These are phyloP conservation scores for Coniella vitis DNA, from an alignment of 2,329 filamentous ascomycete species.

Conservation along the genomic window DNA sequence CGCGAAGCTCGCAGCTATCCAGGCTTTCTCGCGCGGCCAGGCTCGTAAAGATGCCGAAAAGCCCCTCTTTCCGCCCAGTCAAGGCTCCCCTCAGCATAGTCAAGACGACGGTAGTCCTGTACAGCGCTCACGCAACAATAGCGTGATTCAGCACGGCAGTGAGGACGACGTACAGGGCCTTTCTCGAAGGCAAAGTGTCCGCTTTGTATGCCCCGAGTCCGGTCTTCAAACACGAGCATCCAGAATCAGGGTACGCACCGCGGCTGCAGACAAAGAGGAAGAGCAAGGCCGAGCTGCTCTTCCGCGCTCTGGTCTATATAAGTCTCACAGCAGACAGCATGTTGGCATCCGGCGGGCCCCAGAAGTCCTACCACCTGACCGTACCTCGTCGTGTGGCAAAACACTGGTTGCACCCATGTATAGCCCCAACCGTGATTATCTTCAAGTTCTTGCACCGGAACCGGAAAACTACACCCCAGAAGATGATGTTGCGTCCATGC, in stretches of 20 bases:
- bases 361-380: constrained; percentile 4
- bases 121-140: constrained; percentile 16
- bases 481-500: constrained; percentile 40
- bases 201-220: constrained; percentile 36
- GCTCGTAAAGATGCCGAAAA: constrained; percentile 31
- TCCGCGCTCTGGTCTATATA: not conserved
- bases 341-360: not conserved
- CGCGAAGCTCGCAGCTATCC: constrained; percentile 54
- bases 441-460: constrained; percentile 29
- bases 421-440: constrained; percentile 23
- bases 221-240: constrained; percentile 13
- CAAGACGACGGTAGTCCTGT: constrained; percentile 14
- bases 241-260: constrained; percentile 8
- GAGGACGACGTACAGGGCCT: constrained; percentile 23
- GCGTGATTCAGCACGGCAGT: constrained; percentile 17
- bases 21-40: constrained; percentile 52
- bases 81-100: constrained; percentile 11
- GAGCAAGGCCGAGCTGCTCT: not conserved
- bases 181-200: constrained; percentile 46
- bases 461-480: constrained; percentile 41
- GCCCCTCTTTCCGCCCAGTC: constrained; percentile 27
- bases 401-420: not conserved
- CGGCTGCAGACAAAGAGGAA: not conserved
- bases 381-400: constrained; percentile 11
- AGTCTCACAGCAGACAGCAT: constrained; percentile 7